Conservation (phyloP, 805 yeast species). For the Ogataea degrootiae region DNA sequence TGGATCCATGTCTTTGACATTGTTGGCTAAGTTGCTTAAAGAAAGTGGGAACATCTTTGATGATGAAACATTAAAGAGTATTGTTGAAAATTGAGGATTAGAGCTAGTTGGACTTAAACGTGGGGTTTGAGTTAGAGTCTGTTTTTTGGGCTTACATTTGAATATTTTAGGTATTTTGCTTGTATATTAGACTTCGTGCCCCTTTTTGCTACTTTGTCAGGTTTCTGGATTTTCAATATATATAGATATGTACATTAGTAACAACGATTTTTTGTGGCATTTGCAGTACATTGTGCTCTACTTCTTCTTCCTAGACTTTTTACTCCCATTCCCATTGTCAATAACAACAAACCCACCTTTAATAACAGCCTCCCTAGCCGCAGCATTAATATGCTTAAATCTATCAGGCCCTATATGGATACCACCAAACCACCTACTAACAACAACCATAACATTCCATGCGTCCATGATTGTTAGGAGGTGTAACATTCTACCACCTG, state of each 20-base stretch:
- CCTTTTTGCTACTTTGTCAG: no score
- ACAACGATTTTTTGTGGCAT: neutral
- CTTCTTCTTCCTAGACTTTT: slow-evolving; percentile 31
- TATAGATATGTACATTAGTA: slow-evolving; percentile 2
- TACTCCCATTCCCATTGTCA: slow-evolving; percentile 4
- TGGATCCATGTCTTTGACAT: slow-evolving; percentile 45
- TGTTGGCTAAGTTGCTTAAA: slow-evolving; percentile 54
- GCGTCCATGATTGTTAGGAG: slow-evolving; percentile 69
- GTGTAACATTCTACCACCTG: slow-evolving; percentile 84
- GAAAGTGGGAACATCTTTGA: slow-evolving; percentile 58
- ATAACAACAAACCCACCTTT: slow-evolving; percentile 47
- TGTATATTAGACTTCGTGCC: no score
- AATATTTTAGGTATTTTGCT: no score
- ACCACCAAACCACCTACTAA: slow-evolving; percentile 93
- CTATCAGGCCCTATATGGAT: slow-evolving; percentile 87
- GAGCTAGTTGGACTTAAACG: neutral
- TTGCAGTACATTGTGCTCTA: neutral
- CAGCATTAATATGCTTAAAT: slow-evolving; percentile 86
- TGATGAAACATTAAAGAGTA: slow-evolving; percentile 38
- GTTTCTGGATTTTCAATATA: neutral
- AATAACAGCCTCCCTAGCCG: slow-evolving; percentile 79
- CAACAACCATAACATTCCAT: slow-evolving; percentile 81
- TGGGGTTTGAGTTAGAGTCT: neutral
- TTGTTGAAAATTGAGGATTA: slow-evolving; percentile 5
- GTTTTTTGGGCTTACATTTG: neutral